Evolutionary conservation across 176 grass and related monocot species (phyloP).

Genomic region (Oryza brachyantha): DNA sequence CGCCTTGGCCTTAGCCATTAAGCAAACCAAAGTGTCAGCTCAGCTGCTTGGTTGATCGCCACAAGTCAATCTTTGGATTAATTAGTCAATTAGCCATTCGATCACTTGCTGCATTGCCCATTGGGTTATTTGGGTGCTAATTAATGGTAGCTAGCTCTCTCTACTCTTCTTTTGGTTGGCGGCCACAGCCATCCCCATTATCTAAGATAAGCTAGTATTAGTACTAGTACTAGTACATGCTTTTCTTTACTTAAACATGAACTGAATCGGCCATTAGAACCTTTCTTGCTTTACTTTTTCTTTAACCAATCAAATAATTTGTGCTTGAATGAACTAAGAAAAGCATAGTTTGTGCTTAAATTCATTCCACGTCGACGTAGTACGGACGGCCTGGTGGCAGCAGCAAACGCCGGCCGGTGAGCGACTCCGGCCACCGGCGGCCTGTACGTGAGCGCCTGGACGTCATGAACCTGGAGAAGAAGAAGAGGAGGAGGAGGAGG

Average conservation of each 20-base stretch:
- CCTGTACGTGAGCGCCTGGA: too few species aligned
- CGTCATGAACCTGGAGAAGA: too few species aligned
- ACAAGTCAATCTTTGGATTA: not conserved
- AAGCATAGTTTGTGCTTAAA: too few species aligned
- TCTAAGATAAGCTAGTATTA: not conserved
- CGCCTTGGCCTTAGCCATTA: constrained; percentile 44
- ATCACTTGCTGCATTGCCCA: not conserved
- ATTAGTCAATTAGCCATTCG: not conserved
- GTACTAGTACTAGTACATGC: not conserved
- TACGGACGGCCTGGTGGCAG: too few species aligned
- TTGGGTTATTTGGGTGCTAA: too few species aligned
- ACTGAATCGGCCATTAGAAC: not conserved
- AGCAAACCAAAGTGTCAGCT: constrained; percentile 25
- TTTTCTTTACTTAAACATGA: not conserved
- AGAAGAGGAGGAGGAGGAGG: too few species aligned
- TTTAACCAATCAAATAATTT: not conserved
- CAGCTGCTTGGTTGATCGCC: not conserved
- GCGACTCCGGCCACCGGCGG: too few species aligned
- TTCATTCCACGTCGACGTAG: too few species aligned
- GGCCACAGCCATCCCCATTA: not conserved
- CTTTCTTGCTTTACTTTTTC: not conserved
- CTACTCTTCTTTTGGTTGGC: not conserved
- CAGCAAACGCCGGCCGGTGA: too few species aligned
- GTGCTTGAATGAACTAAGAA: too few species aligned
- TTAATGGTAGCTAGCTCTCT: not conserved